phyloP scores from a whole-genome alignment of 495 filamentous ascomycete species.

The Margaritispora aquatica region DNA sequence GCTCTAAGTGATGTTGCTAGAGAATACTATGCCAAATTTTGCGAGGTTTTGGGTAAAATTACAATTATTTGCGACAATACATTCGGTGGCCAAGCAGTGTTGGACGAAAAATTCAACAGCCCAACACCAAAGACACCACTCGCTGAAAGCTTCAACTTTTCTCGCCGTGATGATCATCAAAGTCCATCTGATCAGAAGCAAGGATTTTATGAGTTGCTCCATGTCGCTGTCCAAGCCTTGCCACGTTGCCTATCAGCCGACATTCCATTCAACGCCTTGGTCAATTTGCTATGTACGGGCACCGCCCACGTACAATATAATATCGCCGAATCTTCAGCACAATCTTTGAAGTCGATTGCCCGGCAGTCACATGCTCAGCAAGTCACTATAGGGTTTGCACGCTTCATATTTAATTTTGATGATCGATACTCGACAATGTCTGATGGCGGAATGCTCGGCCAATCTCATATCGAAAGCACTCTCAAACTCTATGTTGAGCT shows the following conservation, averaged over 20 bases:
- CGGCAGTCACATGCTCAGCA: constrained; percentile 89
- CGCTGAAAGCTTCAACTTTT: constrained; percentile 87
- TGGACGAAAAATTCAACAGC: constrained; percentile 90
- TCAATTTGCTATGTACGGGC: constrained; percentile 93
- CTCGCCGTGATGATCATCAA: constrained; percentile 69
- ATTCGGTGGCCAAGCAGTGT: constrained; percentile 89
- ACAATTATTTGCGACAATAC: constrained; percentile 93
- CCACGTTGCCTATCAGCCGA: constrained; percentile 87
- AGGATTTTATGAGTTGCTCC: constrained; percentile 90
- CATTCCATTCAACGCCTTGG: constrained; percentile 87
- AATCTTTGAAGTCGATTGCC: constrained; percentile 92
- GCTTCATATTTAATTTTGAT: constrained; percentile 98
- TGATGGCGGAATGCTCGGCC: constrained; percentile 93
- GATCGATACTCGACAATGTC: constrained; percentile 96
- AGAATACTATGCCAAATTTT: constrained; percentile 84
- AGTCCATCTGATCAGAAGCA: constrained; percentile 77
- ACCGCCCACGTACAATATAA: constrained; percentile 92
- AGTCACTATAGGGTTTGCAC: constrained; percentile 91
- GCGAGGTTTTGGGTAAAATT: constrained; percentile 91
- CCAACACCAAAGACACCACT: constrained; percentile 89
- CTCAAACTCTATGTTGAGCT: constrained; percentile 89
- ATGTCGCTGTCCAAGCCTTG: constrained; percentile 91
- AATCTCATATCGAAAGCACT: constrained; percentile 92
- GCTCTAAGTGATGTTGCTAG: constrained; percentile 68
- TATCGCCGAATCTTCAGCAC: constrained; percentile 85